Conservation (phyloP, 768 basidiomycete species). For the Cyathus striatus region DNA sequence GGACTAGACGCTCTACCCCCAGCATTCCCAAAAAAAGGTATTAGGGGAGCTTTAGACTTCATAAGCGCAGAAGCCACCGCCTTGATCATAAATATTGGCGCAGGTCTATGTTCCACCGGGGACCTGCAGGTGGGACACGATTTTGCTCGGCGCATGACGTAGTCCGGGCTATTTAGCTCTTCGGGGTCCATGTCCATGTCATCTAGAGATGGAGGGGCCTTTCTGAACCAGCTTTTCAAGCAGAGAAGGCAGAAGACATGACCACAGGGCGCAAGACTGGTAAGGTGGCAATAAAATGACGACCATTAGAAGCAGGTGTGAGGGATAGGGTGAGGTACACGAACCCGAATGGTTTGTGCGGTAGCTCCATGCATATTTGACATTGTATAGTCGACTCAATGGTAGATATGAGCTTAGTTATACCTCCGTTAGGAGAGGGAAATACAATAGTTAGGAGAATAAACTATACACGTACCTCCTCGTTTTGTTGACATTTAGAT, state of each 20-base stretch:
- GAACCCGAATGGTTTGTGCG: conserved; percentile 63
- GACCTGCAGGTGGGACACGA: conserved; percentile 72
- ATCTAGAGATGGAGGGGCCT: conserved; percentile 44
- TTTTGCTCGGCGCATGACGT: conserved; percentile 56
- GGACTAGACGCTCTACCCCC: conserved; percentile 12
- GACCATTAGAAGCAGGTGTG: no score
- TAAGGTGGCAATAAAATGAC: not conserved
- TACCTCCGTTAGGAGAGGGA: not conserved
- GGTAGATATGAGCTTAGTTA: conserved; percentile 50
- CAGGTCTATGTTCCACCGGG: conserved; percentile 49
- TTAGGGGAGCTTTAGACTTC: conserved; percentile 29
- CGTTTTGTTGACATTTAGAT: conserved; percentile 41
- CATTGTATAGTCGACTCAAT: conserved; percentile 63
- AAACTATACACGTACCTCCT: conserved; percentile 41
- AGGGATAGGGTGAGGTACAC: no score
- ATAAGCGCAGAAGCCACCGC: conserved; percentile 44
- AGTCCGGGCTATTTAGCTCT: conserved; percentile 31
- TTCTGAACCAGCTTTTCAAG: conserved; percentile 75
- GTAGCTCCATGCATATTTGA: conserved; percentile 73
- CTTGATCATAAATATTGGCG: conserved; percentile 68
- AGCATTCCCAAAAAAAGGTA: not conserved
- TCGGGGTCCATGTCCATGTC: conserved; percentile 32
- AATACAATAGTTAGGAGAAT: not conserved
- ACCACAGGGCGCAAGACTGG: conserved; percentile 69
- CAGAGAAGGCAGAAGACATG: conserved; percentile 72